Evolutionary conservation across 306 rosid genomes (phyloP), one percentile per base, ranked within the genome.

Genomic region (Quercus engelmannii): DNA sequence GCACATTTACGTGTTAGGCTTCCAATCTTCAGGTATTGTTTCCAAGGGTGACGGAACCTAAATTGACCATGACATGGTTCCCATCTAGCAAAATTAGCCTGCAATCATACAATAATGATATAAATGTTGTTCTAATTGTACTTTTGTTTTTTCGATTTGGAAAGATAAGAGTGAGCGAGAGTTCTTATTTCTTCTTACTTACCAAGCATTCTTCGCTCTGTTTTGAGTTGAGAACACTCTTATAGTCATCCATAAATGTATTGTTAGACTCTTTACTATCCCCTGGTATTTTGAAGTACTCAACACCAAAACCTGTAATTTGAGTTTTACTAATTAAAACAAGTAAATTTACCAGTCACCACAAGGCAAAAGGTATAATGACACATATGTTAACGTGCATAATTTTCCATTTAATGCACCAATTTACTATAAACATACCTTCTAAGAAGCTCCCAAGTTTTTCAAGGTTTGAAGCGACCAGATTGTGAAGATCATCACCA

Each of bases 11-110:
- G 83, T 1, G 82, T 77, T 3, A 86, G 58, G 80, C 65, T 85
- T 79, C 91, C 92, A 28, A 88, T 79, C 74, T 80, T 87, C 20
- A 80, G 30, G 55, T 90, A 90, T 70, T 81, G 91, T 63, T 83
- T 76, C 91, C 91, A 90, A 2, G 94, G 92, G 70, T 90, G 85
- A 11, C 69, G 80, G 51, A 78, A 87, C 79, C 79, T 62, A 58
- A 88, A 90, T 13, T 55, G 62, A 1, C 89, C 89, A 59, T 90
- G 92, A 28, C 87, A 6, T 0, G 90, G 91, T 55, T 90, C 94
- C 92, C 92, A 90, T 65, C 88, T 83, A 12, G 91, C 92, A 65
- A 88, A 84, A 80, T 88, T 86, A 7, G 82, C 86, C 91, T 86
- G 43, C 7, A 30, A 30, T 49, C 54, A 49, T 12, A 49, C 2